Base-by-base conservation (phyloP, 495 filamentous ascomycete species). In the Peziza echinospora region DNA sequence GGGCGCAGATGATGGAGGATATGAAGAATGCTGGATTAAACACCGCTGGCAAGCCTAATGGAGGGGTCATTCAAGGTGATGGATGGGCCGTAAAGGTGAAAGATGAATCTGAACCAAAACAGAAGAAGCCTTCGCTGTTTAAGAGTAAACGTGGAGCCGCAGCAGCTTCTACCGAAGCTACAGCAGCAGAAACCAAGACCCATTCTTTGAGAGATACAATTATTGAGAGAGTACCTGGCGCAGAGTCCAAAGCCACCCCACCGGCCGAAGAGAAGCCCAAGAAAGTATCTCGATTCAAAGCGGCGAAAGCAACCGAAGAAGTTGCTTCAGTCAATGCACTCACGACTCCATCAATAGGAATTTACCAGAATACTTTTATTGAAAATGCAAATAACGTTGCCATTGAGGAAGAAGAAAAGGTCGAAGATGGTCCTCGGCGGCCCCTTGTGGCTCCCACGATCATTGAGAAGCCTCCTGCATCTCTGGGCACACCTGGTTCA, bases 1-100 rank as follows among this genome's bases (percentile, higher is more conserved):
- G 59, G 46, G 50, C 55, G 24, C 56, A 55, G 39, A 50, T 50
- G 9, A 5, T 37, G 19, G 3, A 37, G 19, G 30, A 37, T 37
- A 37, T 37, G 30, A 37, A 37, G 30, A 37, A 37, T 3, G 30
- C 30, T 13, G 30, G 30, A 13, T 37, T 37, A 17, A 37, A 37
- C 3, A 5, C 30, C 30, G 30, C 6, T 17, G n/a, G n/a, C n/a
- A n/a, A n/a, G n/a, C n/a, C n/a, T n/a, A n/a, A n/a, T n/a, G 30
- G 30, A 37, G 30, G 8, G 8, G 26, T 2, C 13, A 17, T 37
- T 3, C 30, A 37, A 3, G 19, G 19, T 37, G 30, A 37, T 37
- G 30, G 30, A 37, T 37, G 30, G 30, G 30, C 13, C 13, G 6
- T 4, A 17, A 37, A 37, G 19, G 19, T 2, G 19, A 37, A 37